Base-by-base conservation (phyloP, 495 filamentous ascomycete species). In the Darksidea phi region DNA sequence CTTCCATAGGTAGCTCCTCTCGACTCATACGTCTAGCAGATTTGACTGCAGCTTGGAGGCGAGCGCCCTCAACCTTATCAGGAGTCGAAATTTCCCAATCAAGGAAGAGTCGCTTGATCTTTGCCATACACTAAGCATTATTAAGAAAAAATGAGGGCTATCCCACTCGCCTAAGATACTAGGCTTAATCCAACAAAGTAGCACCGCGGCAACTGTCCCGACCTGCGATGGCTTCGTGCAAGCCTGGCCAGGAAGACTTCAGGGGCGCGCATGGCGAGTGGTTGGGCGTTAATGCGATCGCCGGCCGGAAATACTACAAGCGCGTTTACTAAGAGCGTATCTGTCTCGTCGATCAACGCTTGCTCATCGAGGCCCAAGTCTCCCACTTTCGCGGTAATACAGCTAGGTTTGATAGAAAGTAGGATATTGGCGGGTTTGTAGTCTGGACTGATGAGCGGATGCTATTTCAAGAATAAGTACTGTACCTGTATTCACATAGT, bases 171-270 rank as follows among this genome's bases (percentile, higher is more conserved):
- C 51, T 47, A 57, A 42, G 54, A 57, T 28, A 32, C 54, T 42
- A 24, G 54, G 54, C 42, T 57, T 47, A 42, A 57, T 57, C 54
- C 54, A 57, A 34, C 54, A 57, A 23, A 57, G 17, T n/a, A 57
- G 17, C 24, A 18, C 49, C 23, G 43, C 43, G 17, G 54, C 54
- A 34, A 58, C 1, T 8, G 54, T 43, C 54, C 54, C 48, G 41
- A 58, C 41, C 20, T 58, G 41, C 2, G 54, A 58, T 25, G 2
- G 43, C 12, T 32, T 8, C 21, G 26, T 28, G 43, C 45, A 58
- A 10, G 20, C 42, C 8, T 32, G 21, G 24, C 54, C 54, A 28
- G 26, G 41, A 24, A 58, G 25, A 58, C 54, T 48, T 58, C 54
- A 58, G 54, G 54, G 25, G 54, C 54, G 41, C 54, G 54, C 54